These are phyloP conservation scores for Psilocybe azurescens DNA, from an alignment of 768 basidiomycete genomes.

Conservation along the genomic window DNA sequence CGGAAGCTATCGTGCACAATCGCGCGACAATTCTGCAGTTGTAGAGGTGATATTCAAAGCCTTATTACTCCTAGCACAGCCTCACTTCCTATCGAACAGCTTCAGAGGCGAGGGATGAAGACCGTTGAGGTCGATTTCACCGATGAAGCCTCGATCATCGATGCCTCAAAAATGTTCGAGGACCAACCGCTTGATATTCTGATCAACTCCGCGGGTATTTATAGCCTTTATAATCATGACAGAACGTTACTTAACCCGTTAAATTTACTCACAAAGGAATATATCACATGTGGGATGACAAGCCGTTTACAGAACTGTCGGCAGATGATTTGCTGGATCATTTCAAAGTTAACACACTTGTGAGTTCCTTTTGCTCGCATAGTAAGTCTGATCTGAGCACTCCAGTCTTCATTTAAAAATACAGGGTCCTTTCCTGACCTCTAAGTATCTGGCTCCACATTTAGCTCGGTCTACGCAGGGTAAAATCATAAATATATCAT, in stretches of 20 bases:
- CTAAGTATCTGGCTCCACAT: neutral
- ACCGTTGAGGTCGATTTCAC: constrained; percentile 8
- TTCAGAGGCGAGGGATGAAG: neutral
- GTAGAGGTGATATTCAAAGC: neutral
- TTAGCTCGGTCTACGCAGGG: neutral
- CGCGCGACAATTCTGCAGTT: neutral
- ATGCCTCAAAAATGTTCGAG: constrained; percentile 2
- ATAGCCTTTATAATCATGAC: too few species aligned
- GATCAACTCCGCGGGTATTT: constrained; percentile 10
- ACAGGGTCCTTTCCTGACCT: constrained; percentile 10
- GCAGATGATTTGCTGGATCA: constrained; percentile 10
- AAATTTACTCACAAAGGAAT: neutral
- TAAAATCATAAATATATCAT: constrained; percentile 12
- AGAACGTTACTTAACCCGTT: too few species aligned
- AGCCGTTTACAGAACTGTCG: constrained; percentile 7
- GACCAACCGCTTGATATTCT: constrained; percentile 2
- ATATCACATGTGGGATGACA: constrained; percentile 11
- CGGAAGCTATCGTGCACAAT: constrained; percentile 9
- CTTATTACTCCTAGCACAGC: neutral
- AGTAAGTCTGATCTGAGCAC: neutral
- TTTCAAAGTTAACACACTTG: constrained; percentile 13
- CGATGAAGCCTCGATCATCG: constrained; percentile 7
- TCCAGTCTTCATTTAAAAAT: neutral
- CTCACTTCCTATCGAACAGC: neutral
- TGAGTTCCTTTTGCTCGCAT: neutral